Evolutionary conservation across 2,329 filamentous ascomycete species (phyloP).

Genomic region (Diaporthe batatas): DNA sequence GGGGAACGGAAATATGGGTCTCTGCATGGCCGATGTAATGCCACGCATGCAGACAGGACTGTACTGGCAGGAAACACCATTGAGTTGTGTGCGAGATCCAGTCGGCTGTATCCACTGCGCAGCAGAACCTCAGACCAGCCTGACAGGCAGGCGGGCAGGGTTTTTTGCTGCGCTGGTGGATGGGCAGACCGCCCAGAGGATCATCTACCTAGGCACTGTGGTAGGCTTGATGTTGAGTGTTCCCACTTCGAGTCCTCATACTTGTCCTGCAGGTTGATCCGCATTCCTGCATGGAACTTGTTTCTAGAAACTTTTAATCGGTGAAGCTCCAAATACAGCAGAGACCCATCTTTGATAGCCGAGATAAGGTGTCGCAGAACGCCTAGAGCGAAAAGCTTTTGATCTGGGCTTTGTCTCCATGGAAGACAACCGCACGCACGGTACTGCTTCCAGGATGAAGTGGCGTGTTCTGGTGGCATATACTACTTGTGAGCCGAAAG

Average conservation of each 20-base stretch:
- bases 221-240: not conserved
- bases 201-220: not conserved
- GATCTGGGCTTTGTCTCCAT: not conserved
- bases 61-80: conserved; percentile 27
- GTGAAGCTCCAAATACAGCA: conserved; percentile 1
- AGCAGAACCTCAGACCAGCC: conserved; percentile 7
- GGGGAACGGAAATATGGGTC: conserved; percentile 28
- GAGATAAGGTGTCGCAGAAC: not conserved
- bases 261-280: not conserved
- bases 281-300: conserved; percentile 22
- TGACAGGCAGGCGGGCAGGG: not conserved
- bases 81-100: conserved; percentile 11
- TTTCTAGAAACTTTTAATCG: conserved; percentile 7
- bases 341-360: not conserved
- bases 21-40: conserved; percentile 33
- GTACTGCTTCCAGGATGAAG: not conserved
- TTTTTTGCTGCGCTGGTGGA: not conserved
- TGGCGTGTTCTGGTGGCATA: conserved; percentile 6
- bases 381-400: not conserved
- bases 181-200: conserved; percentile 3
- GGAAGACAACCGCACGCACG: not conserved
- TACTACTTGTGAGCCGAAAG: not conserved
- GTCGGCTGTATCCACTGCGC: conserved; percentile 23
- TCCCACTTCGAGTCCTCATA: not conserved
- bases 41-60: conserved; percentile 22